phyloP scores from a whole-genome alignment of 75 land plant species.

The Cryptomeria japonica region DNA sequence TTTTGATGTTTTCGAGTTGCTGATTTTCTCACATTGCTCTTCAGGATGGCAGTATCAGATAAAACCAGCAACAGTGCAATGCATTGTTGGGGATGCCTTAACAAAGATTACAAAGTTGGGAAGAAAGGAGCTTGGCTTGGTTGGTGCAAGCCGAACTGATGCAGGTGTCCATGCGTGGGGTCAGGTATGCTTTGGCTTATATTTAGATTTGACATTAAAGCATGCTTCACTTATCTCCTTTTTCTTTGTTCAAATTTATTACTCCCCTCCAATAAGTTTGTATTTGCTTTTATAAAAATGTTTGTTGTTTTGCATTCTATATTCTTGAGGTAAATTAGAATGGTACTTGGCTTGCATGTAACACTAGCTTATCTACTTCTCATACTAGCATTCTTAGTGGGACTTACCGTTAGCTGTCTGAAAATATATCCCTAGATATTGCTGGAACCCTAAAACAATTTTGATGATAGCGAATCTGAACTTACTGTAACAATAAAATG shows the following conservation, averaged over 20 bases:
- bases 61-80: conserved; percentile 67
- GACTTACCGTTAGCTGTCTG: neutral
- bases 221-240: neutral
- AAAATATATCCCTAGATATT: neutral
- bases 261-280: neutral
- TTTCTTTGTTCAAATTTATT: neutral
- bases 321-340: neutral
- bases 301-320: neutral
- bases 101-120: conserved; percentile 56
- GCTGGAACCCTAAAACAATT: neutral
- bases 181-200: conserved; percentile 50
- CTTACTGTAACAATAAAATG: neutral
- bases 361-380: neutral
- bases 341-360: neutral
- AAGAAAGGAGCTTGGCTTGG: conserved; percentile 58
- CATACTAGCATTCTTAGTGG: neutral
- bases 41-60: conserved; percentile 93
- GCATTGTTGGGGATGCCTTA: conserved; percentile 67
- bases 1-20: neutral
- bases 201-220: neutral
- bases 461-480: neutral
- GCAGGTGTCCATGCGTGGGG: conserved; percentile 96
- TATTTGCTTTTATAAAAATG: neutral
- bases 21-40: neutral
- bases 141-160: conserved; percentile 88